phyloP scores from a whole-genome alignment of 2,329 filamentous ascomycete genomes.

The Apiospora hydei region DNA sequence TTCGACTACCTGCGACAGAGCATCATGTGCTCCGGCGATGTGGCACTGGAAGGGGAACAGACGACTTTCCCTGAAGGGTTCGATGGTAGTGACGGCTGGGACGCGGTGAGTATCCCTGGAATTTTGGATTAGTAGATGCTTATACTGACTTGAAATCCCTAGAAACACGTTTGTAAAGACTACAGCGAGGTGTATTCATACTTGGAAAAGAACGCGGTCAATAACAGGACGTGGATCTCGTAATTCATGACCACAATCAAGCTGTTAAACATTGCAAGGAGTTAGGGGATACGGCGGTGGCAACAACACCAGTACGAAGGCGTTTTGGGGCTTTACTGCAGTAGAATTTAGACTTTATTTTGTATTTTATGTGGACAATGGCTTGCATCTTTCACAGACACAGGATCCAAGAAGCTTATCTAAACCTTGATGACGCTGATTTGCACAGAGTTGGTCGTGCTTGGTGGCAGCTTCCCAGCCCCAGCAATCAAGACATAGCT shows the following conservation, averaged over 20 bases:
- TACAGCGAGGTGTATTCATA: constrained; percentile 17
- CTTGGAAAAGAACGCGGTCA: constrained; percentile 23
- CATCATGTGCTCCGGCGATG: constrained; percentile 41
- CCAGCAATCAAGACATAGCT: constrained; percentile 44
- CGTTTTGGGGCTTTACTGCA: background rate
- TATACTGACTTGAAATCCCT: background rate
- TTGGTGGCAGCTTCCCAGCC: constrained; percentile 48
- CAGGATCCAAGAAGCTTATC: background rate
- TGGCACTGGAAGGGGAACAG: constrained; percentile 45
- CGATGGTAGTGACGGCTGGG: constrained; percentile 51
- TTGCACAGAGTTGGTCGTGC: constrained; percentile 47
- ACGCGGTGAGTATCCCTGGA: constrained; percentile 35
- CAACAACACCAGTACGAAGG: constrained; percentile 28
- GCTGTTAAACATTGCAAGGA: constrained; percentile 43
- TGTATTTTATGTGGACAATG: background rate
- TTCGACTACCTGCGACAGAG: constrained; percentile 39
- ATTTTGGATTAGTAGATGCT: background rate
- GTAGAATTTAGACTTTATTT: background rate
- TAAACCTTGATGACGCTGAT: constrained; percentile 36
- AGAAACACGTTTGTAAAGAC: constrained; percentile 25
- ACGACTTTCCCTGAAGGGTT: constrained; percentile 47
- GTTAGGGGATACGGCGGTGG: constrained; percentile 44
- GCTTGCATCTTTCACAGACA: no score
- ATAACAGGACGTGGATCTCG: constrained; percentile 21
- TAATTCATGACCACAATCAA: background rate